These are phyloP conservation scores for Vitis riparia DNA, from an alignment of 164 flowering plant species.

Conservation along the genomic window DNA sequence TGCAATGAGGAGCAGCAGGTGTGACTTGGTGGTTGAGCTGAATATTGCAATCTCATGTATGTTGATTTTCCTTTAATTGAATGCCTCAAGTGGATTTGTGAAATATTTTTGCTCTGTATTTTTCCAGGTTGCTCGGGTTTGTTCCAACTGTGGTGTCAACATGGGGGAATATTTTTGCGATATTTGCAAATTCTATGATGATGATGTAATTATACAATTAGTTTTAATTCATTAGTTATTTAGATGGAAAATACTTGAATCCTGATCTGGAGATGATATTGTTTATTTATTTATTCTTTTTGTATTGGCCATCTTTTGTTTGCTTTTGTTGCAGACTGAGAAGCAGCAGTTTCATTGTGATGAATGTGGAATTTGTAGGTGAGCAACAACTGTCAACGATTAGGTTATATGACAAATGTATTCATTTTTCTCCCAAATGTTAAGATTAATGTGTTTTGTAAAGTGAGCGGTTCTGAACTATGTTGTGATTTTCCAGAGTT, in stretches of 20 bases:
- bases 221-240: neutral
- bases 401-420: neutral
- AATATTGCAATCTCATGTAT: neutral
- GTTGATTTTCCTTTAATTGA: neutral
- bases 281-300: neutral
- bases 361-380: constrained; percentile 56
- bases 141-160: constrained; percentile 55
- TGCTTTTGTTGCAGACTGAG: constrained; percentile 18
- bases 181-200: constrained; percentile 67
- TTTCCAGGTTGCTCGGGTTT: constrained; percentile 51
- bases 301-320: neutral
- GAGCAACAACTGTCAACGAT: constrained; percentile 1
- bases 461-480: neutral
- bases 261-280: neutral
- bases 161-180: constrained; percentile 73
- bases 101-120: neutral
- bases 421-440: neutral
- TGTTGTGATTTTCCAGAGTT: constrained; percentile 25
- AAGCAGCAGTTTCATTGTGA: constrained; percentile 48
- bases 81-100: constrained; percentile 1
- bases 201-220: constrained; percentile 38
- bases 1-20: constrained; percentile 86
- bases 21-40: neutral
- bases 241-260: neutral
- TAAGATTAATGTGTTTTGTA: neutral